phyloP scores from a whole-genome alignment of 495 filamentous ascomycete species.

The Trichoderma gamsii region DNA sequence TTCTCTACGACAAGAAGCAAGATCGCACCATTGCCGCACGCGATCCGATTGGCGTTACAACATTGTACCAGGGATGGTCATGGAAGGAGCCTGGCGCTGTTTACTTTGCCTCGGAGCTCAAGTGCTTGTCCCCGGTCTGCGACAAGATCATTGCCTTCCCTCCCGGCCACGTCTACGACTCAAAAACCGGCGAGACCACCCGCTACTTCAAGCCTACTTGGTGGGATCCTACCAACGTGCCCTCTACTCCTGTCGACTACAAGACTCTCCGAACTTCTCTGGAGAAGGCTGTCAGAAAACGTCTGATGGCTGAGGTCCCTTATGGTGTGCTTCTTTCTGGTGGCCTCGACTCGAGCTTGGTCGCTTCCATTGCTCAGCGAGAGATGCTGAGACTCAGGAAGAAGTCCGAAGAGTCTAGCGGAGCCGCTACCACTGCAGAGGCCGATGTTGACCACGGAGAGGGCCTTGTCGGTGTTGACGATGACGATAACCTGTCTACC shows the following conservation, averaged over 20 bases:
- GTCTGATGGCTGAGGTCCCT: conserved; percentile 96
- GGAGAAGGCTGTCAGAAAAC: conserved; percentile 88
- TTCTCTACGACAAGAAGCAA: conserved; percentile 87
- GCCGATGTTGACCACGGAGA: conserved; percentile 49
- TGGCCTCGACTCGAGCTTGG: conserved; percentile 90
- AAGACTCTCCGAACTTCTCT: conserved; percentile 71
- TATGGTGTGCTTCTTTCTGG: conserved; percentile 95
- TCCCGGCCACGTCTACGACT: conserved; percentile 93
- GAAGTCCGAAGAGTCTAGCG: conserved; percentile 45
- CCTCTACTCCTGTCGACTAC: conserved; percentile 72
- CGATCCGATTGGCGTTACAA: conserved; percentile 95
- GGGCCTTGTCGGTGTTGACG: conserved; percentile 88
- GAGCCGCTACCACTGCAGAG: conserved; percentile 30
- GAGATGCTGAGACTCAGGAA: conserved; percentile 75
- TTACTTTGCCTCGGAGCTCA: conserved; percentile 95
- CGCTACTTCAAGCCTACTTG: conserved; percentile 87
- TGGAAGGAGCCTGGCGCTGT: conserved; percentile 73
- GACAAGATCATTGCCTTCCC: conserved; percentile 93
- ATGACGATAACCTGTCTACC: conserved; percentile 81
- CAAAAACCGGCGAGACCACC: conserved; percentile 69
- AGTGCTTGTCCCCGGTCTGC: conserved; percentile 87
- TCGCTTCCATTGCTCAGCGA: conserved; percentile 90
- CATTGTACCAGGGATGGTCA: conserved; percentile 86
- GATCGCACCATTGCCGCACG: conserved; percentile 89
- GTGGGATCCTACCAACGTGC: conserved; percentile 79